Evolutionary conservation across 2,329 filamentous ascomycete genomes (phyloP), one percentile per base, ranked within the genome.

Genomic region (Aureobasidium leucospermi): DNA sequence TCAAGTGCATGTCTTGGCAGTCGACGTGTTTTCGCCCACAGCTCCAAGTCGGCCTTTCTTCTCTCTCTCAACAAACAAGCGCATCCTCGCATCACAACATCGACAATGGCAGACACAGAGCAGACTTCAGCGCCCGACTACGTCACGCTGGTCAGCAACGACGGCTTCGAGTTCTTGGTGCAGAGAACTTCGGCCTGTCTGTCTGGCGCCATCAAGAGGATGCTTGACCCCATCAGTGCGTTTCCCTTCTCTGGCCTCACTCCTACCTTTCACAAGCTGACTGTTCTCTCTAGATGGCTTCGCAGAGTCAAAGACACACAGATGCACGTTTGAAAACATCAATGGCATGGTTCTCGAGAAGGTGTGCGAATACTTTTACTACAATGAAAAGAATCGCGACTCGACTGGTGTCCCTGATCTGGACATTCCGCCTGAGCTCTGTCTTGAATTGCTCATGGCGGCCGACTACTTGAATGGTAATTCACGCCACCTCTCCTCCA

Each of bases 301-400:
- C 67, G 69, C 75, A 51, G 88, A 91, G 74, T 81, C 84, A 4
- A 77, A 77, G 61, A 79, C 82, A 31, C 85, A 85, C 56, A 81
- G 84, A 47, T 88, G 87, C 67, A 76, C 78, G 4, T 86, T 92
- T 64, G 81, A 83, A 59, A 88, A 89, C 67, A 88, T 92, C 73
- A 90, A 82, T 73, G 86, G 84, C 64, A 77, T 86, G 57, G 82
- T 91, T 6, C 82, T 93, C 2, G 88, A 92, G 71, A 90, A 90
- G 70, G 85, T 92, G 34, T 88, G 86, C 71, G 87, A 92, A 74
- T 93, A 92, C 74, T 86, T 91, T 63, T 88, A 90, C 70, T 92
- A 91, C 76, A 88, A 88, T 77, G 86, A 90, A 73, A 86, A 85
- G 67, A 81, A 89, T 73, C 81, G 81, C 55, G 81, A 90, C 65